These are phyloP conservation scores for Harringtonia aguacate DNA, from an alignment of 2,329 filamentous ascomycete genomes.

Conservation along the genomic window DNA sequence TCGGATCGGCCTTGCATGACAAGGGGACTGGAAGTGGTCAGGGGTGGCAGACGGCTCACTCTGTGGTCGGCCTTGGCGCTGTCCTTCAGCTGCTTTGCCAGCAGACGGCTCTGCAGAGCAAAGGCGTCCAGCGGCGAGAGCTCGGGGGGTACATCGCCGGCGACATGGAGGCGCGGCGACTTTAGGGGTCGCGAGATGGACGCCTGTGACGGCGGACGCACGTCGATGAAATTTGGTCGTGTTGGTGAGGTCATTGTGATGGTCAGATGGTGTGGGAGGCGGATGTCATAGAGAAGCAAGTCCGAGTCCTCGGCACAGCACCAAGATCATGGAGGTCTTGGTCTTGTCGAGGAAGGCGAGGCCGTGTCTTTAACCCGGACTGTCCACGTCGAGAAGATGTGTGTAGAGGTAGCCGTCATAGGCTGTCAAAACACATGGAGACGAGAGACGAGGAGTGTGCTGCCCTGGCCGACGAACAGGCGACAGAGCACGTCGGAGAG, in stretches of 20 bases:
- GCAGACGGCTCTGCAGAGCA: slow-evolving; percentile 76
- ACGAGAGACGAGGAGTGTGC: too few relatives aligned
- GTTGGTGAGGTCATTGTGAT: background rate
- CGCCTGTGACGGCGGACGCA: slow-evolving; percentile 45
- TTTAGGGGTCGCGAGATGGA: slow-evolving; percentile 46
- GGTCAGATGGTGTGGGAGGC: background rate
- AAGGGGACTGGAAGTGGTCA: slow-evolving; percentile 74
- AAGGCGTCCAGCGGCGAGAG: slow-evolving; percentile 93
- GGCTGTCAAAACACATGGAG: too few relatives aligned
- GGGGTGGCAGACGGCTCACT: slow-evolving; percentile 74
- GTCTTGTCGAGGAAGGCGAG: background rate
- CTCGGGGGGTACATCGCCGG: slow-evolving; percentile 75
- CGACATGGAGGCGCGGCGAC: slow-evolving; percentile 67
- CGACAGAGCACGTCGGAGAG: too few relatives aligned
- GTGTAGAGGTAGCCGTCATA: too few relatives aligned
- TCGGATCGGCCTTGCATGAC: slow-evolving; percentile 63
- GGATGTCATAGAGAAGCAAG: background rate
- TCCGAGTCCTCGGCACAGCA: background rate
- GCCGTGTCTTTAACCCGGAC: background rate
- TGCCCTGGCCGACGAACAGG: too few relatives aligned
- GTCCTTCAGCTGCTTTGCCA: slow-evolving; percentile 80
- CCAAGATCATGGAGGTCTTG: background rate
- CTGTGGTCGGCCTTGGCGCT: slow-evolving; percentile 62
- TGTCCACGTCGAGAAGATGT: too few relatives aligned
- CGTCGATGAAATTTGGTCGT: slow-evolving; percentile 48